These are phyloP conservation scores for Rossbeevera mucosa DNA, from an alignment of 768 basidiomycete genomes.

Conservation along the genomic window DNA sequence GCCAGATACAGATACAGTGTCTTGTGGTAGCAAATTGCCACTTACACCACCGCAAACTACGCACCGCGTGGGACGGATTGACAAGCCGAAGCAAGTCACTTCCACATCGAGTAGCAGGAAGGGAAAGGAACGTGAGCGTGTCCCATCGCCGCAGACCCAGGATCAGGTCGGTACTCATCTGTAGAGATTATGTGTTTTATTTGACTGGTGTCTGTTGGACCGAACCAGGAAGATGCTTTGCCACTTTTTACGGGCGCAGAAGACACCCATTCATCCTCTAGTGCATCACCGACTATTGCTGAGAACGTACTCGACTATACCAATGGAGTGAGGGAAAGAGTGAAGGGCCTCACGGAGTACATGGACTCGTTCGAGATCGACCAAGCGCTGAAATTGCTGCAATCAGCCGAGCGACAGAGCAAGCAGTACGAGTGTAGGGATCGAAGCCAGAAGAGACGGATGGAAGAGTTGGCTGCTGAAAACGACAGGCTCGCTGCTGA, in stretches of 20 bases:
- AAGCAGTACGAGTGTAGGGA: constrained; percentile 22
- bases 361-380: constrained; percentile 26
- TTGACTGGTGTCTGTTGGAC: background rate
- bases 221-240: constrained; percentile 10
- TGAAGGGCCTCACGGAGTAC: constrained; percentile 23
- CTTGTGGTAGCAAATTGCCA: constrained; percentile 1
- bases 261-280: constrained; percentile 8
- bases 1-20: background rate
- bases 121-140: constrained; percentile 25
- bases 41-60: constrained; percentile 28
- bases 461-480: constrained; percentile 18
- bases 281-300: constrained; percentile 22
- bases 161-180: constrained; percentile 14
- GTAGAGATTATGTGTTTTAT: background rate
- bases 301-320: constrained; percentile 27
- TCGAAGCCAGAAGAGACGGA: constrained; percentile 19
- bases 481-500: constrained; percentile 13
- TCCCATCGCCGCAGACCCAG: background rate
- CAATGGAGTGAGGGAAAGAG: constrained; percentile 17
- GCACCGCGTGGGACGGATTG: constrained; percentile 5
- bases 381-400: constrained; percentile 14
- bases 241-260: constrained; percentile 17
- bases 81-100: background rate
- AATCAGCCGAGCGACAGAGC: constrained; percentile 21
- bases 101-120: constrained; percentile 16